These are phyloP conservation scores for Phytophthora crassamura DNA, from an alignment of 352 stramenopile species.

Conservation along the genomic window DNA sequence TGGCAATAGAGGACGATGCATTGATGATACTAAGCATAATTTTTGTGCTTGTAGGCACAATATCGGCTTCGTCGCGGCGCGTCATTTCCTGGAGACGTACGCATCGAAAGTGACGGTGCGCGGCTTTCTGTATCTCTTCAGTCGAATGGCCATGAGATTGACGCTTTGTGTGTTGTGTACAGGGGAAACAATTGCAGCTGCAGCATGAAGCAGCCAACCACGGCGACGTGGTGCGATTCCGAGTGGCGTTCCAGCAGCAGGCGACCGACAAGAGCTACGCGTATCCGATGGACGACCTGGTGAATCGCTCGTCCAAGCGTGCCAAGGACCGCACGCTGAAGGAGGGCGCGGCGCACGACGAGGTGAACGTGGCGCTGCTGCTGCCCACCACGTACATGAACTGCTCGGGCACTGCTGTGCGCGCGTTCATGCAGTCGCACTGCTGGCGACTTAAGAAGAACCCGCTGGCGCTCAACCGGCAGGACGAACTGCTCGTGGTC, in stretches of 20 bases:
- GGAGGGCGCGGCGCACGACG: conserved; percentile 74
- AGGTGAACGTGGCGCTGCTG: conserved; percentile 81
- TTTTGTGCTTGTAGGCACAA: conserved; percentile 63
- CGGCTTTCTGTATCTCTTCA: not conserved
- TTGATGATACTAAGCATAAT: not conserved
- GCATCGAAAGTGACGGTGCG: conserved; percentile 64
- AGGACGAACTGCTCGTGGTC: conserved; percentile 87
- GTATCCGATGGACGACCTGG: conserved; percentile 73
- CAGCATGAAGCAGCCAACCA: conserved; percentile 68
- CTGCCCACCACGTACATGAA: conserved; percentile 89
- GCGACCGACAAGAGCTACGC: conserved; percentile 39
- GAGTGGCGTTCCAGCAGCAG: conserved; percentile 70
- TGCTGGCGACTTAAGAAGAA: conserved; percentile 89
- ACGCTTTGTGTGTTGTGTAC: conserved; percentile 8
- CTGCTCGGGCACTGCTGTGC: conserved; percentile 76
- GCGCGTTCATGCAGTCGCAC: conserved; percentile 82
- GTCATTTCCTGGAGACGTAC: conserved; percentile 77
- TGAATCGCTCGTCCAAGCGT: conserved; percentile 76
- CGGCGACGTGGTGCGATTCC: conserved; percentile 68
- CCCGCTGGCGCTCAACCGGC: conserved; percentile 72
- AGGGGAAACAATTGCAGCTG: conserved; percentile 59
- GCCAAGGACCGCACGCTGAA: conserved; percentile 77
- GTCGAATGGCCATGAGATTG: not conserved
- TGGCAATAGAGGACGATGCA: not conserved
- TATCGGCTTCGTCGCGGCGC: conserved; percentile 69